Evolutionary conservation across 1,284 basidiomycete species (phyloP), one percentile per base, ranked within the genome.

Genomic region (Agroathelia rolfsii): DNA sequence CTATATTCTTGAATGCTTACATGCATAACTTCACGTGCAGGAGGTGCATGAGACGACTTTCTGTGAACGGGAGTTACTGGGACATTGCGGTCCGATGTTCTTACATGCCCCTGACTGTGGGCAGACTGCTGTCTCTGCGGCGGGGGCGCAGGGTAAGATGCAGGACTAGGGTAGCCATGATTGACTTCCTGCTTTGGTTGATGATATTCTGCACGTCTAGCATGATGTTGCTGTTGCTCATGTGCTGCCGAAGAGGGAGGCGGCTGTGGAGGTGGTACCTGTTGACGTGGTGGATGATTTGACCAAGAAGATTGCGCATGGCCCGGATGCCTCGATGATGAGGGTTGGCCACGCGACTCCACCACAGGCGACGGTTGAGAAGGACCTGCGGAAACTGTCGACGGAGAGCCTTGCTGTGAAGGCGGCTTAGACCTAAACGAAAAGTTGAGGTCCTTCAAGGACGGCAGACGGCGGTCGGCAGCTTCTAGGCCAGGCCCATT

Each of bases 401-500:
- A 28, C 29, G 32, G 35, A 36, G 42, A 47, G 24, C 20, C 17
- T 17, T 61, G 55, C 32, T 57, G 55, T 6, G 41, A 36, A 16
- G 42, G 32, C 16, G 52, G 53, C 3, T 50, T 58, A 5, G 54
- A 49, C 13, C 52, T 53, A 39, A 62, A 66, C 27, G 43, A 47
- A 41, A 80, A 76, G 50, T 76, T 74, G 44, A 80, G 61, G 48
- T 76, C 73, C 55, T 69, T 76, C 48, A 80, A 63, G 11, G 76
- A 76, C 0, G 76, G 76, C 5, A 80, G 62, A 22, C 73, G 71
- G 43, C 71, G 50, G 32, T 69, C 59, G n/a, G n/a, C n/a, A n/a
- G n/a, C n/a, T n/a, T n/a, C n/a, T n/a, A n/a, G n/a, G n/a, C n/a
- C n/a, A n/a, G n/a, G n/a, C n/a, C n/a, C n/a, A 44, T 55, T 61